These are phyloP conservation scores for Coemansia sp. DNA, from an alignment of 192 early-diverging fungal species.

Conservation along the genomic window DNA sequence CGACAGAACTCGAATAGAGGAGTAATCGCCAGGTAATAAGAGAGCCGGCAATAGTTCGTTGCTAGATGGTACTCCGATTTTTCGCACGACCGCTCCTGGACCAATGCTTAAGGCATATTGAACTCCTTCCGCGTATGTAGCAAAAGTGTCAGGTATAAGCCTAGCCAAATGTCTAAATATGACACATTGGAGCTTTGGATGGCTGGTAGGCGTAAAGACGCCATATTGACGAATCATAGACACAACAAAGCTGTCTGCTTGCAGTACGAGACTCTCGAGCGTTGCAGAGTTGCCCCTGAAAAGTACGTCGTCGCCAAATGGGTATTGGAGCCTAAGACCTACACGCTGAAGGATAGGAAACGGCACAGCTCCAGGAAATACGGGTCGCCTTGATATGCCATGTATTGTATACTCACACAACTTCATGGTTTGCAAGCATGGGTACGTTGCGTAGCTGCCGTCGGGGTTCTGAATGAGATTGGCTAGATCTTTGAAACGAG, in stretches of 20 bases:
- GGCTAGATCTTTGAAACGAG: neutral
- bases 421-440: neutral
- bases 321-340: neutral
- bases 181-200: slow-evolving; percentile 3
- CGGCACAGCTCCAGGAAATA: neutral
- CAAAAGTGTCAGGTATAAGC: neutral
- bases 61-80: neutral
- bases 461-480: neutral
- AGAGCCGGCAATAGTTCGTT: neutral
- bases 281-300: neutral
- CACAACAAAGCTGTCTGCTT: no score
- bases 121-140: neutral
- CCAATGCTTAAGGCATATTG: neutral
- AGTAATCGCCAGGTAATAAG: neutral
- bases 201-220: neutral
- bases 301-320: neutral
- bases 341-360: neutral
- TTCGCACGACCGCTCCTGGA: neutral
- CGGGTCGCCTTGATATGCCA: neutral
- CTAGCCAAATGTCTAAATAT: neutral
- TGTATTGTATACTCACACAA: neutral
- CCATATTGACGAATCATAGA: neutral
- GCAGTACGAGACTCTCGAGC: neutral
- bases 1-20: neutral
- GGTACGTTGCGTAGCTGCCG: neutral